These are phyloP conservation scores for Tricladium varicosporioides DNA, from an alignment of 2,329 filamentous ascomycete species.

Conservation along the genomic window DNA sequence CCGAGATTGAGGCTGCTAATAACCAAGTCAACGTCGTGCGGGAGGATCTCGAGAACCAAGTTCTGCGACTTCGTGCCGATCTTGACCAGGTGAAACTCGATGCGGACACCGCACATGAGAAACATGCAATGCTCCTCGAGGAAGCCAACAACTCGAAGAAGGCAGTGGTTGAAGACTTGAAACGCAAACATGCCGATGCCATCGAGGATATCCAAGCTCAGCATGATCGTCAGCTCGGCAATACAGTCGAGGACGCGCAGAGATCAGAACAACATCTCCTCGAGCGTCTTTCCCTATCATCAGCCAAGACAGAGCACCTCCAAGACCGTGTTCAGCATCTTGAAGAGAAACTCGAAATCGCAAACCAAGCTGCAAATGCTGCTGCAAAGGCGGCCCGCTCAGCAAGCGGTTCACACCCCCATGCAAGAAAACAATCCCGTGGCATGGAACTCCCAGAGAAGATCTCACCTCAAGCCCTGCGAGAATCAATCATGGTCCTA, in stretches of 20 bases:
- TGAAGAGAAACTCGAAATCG: constrained; percentile 87
- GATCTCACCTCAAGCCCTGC: constrained; percentile 89
- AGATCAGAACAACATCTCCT: constrained; percentile 75
- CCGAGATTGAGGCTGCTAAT: constrained; percentile 79
- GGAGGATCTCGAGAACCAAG: constrained; percentile 77
- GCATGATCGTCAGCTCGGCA: constrained; percentile 71
- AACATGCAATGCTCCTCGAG: constrained; percentile 80
- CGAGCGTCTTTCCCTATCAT: constrained; percentile 77
- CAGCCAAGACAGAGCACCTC: constrained; percentile 80
- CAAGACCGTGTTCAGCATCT: constrained; percentile 82
- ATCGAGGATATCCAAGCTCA: constrained; percentile 73
- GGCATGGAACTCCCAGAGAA: constrained; percentile 66
- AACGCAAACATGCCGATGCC: constrained; percentile 62
- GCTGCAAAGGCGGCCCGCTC: constrained; percentile 36
- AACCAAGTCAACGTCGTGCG: constrained; percentile 82
- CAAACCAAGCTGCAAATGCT: constrained; percentile 72
- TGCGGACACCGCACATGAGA: constrained; percentile 75
- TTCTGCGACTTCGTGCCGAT: constrained; percentile 68
- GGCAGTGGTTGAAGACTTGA: constrained; percentile 48
- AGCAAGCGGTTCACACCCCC: constrained; percentile 13
- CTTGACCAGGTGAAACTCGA: constrained; percentile 77
- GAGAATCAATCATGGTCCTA: constrained; percentile 92
- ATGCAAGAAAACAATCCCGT: constrained; percentile 36
- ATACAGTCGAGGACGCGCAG: constrained; percentile 77
- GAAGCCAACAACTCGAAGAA: constrained; percentile 71